Base-by-base conservation (phyloP, 140 eudicot genomes). In the Erigeron philadelphicus region DNA sequence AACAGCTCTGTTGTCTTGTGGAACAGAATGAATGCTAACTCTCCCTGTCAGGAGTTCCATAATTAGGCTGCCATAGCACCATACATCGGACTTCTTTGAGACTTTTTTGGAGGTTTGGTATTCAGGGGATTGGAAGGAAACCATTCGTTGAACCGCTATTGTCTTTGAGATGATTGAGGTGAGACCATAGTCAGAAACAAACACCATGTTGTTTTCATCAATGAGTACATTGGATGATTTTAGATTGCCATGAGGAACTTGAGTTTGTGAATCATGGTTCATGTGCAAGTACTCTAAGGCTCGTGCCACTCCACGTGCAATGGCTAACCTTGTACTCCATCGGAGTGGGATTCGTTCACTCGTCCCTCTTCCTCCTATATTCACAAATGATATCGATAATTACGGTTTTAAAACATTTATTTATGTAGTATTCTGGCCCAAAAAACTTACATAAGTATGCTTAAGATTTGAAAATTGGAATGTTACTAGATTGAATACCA, bases 191-290 rank as follows among this genome's bases (percentile, higher is more conserved):
- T 87, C 97, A 1, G 89, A 61, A 40, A 90, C 85, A 6, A 79
- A 82, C 38, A 76, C 82, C 19, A 1, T 63, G 11, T 79, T 84
- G 48, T 79, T 72, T 10, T 83, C 88, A 57, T 84, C 87, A 12
- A 90, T 77, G 57, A 90, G 87, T 47, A 90, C 87, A 64, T 90
- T 90, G 44, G 90, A 76, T 58, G 89, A 75, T 78, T 81, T 85
- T 35, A 90, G 70, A 78, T 90, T 87, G 13, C 87, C 97, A 41
- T 90, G 97, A 43, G 92, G 90, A 45, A 83, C 85, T 21, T 73
- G 68, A 66, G 72, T 18, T 55, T 69, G 71, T 40, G 86, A 67
- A 13, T 67, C 64, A 7, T 67, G 69, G 81, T 81, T 83, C 35
- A 17, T 65, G 84, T 90, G 97, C 44, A 90, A 64, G 79, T 87